Evolutionary conservation across 768 basidiomycete species (phyloP).

Genomic region (Hydnomerulius pinastri): DNA sequence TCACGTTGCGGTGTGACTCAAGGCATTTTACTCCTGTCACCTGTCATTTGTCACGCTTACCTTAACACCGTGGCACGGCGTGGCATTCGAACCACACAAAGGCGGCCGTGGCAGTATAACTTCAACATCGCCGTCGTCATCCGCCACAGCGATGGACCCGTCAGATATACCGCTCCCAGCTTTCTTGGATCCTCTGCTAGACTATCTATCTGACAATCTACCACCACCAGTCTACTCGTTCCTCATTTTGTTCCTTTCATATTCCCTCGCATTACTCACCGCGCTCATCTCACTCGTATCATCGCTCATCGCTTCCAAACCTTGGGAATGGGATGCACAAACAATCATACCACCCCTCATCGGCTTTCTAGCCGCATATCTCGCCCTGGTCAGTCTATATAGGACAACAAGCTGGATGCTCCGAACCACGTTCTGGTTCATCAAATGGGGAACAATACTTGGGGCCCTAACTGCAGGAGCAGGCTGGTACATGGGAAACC

Average conservation of each 20-base stretch:
- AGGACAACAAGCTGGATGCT: conserved; percentile 78
- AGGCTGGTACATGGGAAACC: conserved; percentile 55
- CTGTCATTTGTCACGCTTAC: conserved; percentile 27
- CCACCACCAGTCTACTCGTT: conserved; percentile 58
- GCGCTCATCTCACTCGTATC: conserved; percentile 49
- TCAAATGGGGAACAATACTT: conserved; percentile 76
- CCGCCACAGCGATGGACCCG: conserved; percentile 9
- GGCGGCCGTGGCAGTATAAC: neutral
- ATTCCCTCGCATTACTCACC: conserved; percentile 50
- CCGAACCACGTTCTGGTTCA: conserved; percentile 62
- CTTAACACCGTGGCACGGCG: conserved; percentile 24
- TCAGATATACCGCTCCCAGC: conserved; percentile 43
- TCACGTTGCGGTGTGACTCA: conserved; percentile 20
- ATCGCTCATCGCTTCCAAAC: conserved; percentile 51
- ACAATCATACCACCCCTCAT: conserved; percentile 73
- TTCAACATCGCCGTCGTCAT: neutral
- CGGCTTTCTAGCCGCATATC: conserved; percentile 69
- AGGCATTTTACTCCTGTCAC: conserved; percentile 2
- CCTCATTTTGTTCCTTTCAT: conserved; percentile 50
- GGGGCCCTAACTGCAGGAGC: conserved; percentile 51
- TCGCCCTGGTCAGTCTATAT: conserved; percentile 75
- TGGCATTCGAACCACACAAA: neutral
- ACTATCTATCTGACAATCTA: conserved; percentile 53
- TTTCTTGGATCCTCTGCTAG: conserved; percentile 54
- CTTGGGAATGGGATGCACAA: conserved; percentile 66